These are phyloP conservation scores for Phytophthora gonapodyides DNA, from an alignment of 352 stramenopile species.

Conservation along the genomic window DNA sequence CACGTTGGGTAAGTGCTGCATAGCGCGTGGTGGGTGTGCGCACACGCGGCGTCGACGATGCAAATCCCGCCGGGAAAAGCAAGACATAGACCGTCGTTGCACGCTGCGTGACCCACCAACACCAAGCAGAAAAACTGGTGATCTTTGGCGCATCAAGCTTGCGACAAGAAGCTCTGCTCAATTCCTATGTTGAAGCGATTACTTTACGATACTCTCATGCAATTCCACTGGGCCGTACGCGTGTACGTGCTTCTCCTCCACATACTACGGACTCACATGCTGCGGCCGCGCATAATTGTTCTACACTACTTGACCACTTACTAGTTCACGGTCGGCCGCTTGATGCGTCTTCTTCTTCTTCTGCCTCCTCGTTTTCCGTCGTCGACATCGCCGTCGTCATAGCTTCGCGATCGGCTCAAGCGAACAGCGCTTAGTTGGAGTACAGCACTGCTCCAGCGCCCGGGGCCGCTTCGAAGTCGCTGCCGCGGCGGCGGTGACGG, in stretches of 20 bases:
- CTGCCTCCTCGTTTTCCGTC: conserved; percentile 2
- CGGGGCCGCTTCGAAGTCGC: conserved; percentile 17
- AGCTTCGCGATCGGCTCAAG: conserved; percentile 21
- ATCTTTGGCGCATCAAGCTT: not conserved
- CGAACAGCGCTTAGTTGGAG: conserved; percentile 29
- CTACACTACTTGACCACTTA: conserved; percentile 35
- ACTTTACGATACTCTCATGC: conserved; percentile 28
- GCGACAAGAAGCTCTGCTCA: conserved; percentile 20
- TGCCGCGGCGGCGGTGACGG: conserved; percentile 30
- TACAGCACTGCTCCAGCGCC: conserved; percentile 33
- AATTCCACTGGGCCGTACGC: conserved; percentile 23
- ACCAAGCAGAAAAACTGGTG: conserved; percentile 20
- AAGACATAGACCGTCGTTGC: not conserved
- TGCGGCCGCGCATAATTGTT: conserved; percentile 35
- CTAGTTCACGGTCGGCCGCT: conserved; percentile 33
- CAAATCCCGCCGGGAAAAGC: conserved; percentile 4
- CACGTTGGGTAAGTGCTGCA: conserved; percentile 11
- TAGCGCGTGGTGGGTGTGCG: conserved; percentile 1
- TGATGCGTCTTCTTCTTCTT: conserved; percentile 7
- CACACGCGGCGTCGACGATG: not conserved
- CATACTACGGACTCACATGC: conserved; percentile 25
- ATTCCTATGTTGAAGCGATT: conserved; percentile 40
- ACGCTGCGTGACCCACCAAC: not conserved
- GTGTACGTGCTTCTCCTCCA: conserved; percentile 33
- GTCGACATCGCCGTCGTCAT: conserved; percentile 26